Conservation (phyloP, 2,329 filamentous ascomycete species). For the Pseudogymnoascus sp. region DNA sequence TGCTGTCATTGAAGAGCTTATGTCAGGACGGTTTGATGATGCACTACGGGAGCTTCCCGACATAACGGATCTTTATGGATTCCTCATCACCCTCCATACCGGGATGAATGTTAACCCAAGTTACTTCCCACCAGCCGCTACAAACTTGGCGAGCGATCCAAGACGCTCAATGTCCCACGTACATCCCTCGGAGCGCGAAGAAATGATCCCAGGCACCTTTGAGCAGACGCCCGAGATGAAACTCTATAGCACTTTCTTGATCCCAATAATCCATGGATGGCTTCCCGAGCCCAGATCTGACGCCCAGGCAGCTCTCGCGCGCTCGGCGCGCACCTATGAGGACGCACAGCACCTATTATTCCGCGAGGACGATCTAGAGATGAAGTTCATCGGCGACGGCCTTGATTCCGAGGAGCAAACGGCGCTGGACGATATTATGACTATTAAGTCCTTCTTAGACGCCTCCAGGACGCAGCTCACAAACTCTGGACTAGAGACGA, state of each 20-base stretch:
- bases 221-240: slow-evolving; percentile 80
- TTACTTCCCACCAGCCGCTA: slow-evolving; percentile 55
- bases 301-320: slow-evolving; percentile 60
- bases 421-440: slow-evolving; percentile 72
- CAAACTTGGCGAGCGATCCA: slow-evolving; percentile 20
- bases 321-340: slow-evolving; percentile 78
- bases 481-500: slow-evolving; percentile 65
- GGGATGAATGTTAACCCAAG: slow-evolving; percentile 98
- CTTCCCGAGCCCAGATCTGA: slow-evolving; percentile 60
- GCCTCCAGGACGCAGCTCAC: slow-evolving; percentile 83
- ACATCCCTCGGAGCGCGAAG: slow-evolving; percentile 41
- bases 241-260: slow-evolving; percentile 81
- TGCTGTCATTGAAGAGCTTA: slow-evolving; percentile 87
- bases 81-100: slow-evolving; percentile 81
- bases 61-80: slow-evolving; percentile 77
- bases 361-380: slow-evolving; percentile 78
- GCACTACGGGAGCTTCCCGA: slow-evolving; percentile 63
- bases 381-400: slow-evolving; percentile 57
- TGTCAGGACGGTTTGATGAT: slow-evolving; percentile 62
- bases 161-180: slow-evolving; percentile 46
- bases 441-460: slow-evolving; percentile 75
- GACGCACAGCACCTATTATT: slow-evolving; percentile 87
- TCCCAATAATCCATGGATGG: slow-evolving; percentile 92
- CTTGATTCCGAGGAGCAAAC: slow-evolving; percentile 67
- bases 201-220: slow-evolving; percentile 61